Percentiles rank a stretch among this genome's conserved stretches.
Conservation (phyloP, 1,139 yeast genomes). For the Lodderomyces parapsilosis region DNA sequence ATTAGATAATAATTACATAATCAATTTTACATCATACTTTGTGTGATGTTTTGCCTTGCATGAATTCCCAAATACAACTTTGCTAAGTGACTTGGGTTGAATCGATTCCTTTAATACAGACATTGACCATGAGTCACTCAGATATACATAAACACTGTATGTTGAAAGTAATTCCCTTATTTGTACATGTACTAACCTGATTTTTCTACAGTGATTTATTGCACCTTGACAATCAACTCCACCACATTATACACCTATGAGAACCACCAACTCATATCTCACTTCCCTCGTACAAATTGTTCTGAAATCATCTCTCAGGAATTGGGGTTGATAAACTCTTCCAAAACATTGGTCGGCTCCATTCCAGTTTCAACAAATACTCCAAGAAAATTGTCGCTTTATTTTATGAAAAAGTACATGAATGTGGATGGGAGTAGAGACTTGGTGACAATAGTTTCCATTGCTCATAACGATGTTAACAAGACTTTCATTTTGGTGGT, state of each 20-base stretch:
- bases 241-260: constrained; percentile 58
- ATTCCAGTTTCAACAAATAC: constrained; percentile 33
- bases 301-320: constrained; percentile 56
- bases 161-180: constrained; percentile 17
- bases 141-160: constrained; percentile 34
- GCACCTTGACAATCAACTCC: constrained; percentile 52
- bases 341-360: constrained; percentile 45
- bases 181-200: constrained; percentile 8
- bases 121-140: constrained; percentile 18
- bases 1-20: too few relatives aligned
- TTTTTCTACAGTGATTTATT: constrained; percentile 26
- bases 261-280: constrained; percentile 39
- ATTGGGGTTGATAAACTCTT: constrained; percentile 51
- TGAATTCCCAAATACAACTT: too few relatives aligned
- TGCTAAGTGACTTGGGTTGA: too few relatives aligned
- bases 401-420: constrained; percentile 49
- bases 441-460: constrained; percentile 48
- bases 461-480: constrained; percentile 45
- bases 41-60: too few relatives aligned
- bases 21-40: too few relatives aligned
- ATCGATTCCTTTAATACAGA: too few relatives aligned
- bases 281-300: constrained; percentile 44
- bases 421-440: constrained; percentile 49
- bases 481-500: constrained; percentile 46
- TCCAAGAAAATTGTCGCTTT: constrained; percentile 37